Evolutionary conservation across 2,329 filamentous ascomycete genomes (phyloP), one percentile per base, ranked within the genome.

Genomic region (Hypoxylon sp.): DNA sequence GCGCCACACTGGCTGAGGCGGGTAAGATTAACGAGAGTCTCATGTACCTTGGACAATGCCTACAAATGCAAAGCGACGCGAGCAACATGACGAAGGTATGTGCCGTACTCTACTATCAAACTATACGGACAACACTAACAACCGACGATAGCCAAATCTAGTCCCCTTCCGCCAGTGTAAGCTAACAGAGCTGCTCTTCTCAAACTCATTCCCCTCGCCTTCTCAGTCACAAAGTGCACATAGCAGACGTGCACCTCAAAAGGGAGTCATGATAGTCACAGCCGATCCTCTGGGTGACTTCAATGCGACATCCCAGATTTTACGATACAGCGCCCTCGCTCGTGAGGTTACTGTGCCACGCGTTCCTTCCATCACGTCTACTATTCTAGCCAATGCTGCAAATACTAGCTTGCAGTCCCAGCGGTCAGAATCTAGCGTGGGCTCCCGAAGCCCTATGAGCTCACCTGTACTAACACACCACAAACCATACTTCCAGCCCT

Each of bases 21-120:
- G 94, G 94, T 43, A 97, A 97, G 74, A 99, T 99, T 69, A 99
- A 99, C 67, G 92, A 97, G 71, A 96, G 90, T 67, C 76, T 99
- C 67, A 99, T 99, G 94, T 97, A 97, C 69, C 81, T 99, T 1
- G 94, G 94, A 0, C 94, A 97, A 67, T 99, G 94, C 68, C 81
- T 99, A 63, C 93, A 97, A 69, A 93, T 96, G 80, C 93, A 97
- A 69, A 92, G 88, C 52, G 90, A 93, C 63, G 80, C 86, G 21
- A 86, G 87, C 31, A 86, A 79, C 57, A 86, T 85, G 8, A 84
- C 81, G 67, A 93, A 90, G 81, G 89, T 90, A 77, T 35, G 69
- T 64, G 4, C 9, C 7, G 9, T 42, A 21, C 16, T 17, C 7
- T 7, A 17, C 8, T 9, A 29, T 2, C 1, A 27, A 32, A 3